A percentile compares a stretch with the other conserved stretches of the same genome.
phyloP scores from a whole-genome alignment of 768 basidiomycete genomes.

The Boletus bicolor region DNA sequence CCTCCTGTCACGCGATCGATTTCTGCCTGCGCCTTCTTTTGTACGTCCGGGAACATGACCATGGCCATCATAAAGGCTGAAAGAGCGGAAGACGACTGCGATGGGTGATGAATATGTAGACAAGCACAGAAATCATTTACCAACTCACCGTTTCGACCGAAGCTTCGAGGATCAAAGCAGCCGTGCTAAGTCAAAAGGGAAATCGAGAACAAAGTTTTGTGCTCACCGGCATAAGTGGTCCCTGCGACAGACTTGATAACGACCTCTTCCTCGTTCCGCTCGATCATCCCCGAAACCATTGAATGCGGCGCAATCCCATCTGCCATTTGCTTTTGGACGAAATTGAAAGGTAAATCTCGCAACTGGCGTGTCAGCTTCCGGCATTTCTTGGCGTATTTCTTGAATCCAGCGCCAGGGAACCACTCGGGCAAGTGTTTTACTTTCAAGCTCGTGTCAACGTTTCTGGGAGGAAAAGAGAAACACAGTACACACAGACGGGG shows the following conservation, averaged over 20 bases:
- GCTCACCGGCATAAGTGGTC: conserved; percentile 30
- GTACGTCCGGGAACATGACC: conserved; percentile 23
- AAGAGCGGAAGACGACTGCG: conserved; percentile 21
- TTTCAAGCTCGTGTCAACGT: neutral
- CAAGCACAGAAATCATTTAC: neutral
- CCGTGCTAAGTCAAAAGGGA: neutral
- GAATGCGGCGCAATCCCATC: conserved; percentile 17
- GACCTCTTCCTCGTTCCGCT: conserved; percentile 25
- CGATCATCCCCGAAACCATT: conserved; percentile 23
- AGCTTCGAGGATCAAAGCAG: conserved; percentile 3
- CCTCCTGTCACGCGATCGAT: conserved; percentile 23
- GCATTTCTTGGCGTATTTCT: conserved; percentile 17
- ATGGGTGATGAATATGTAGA: neutral
- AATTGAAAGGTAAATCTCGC: conserved; percentile 16
- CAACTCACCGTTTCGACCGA: conserved; percentile 22
- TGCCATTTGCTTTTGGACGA: conserved; percentile 20
- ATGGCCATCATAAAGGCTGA: conserved; percentile 28
- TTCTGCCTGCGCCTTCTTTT: conserved; percentile 27
- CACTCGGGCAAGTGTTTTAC: conserved; percentile 30
- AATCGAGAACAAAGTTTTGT: neutral
- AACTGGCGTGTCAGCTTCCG: conserved; percentile 17
- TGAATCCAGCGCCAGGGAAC: conserved; percentile 32
- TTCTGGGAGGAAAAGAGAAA: too few relatives aligned
- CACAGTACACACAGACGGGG: conserved; percentile 23
- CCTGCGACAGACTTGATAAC: conserved; percentile 31